Evolutionary conservation across 176 grass and related monocot genomes (phyloP).

Genomic region (Dendrocalamus sinicus): DNA sequence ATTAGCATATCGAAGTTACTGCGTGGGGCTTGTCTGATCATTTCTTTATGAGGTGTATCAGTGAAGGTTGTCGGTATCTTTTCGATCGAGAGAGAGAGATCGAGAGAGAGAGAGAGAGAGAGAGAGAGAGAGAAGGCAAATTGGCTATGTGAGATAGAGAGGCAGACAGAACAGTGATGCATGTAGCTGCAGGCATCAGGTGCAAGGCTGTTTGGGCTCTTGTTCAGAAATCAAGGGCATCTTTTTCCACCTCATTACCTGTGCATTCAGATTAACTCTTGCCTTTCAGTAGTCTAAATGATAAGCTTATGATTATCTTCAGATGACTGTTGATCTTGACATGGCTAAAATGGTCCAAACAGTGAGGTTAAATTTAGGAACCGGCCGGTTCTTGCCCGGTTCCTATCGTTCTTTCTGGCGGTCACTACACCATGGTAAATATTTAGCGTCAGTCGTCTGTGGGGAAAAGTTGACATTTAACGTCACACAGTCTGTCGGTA

Average conservation of each 20-base stretch:
- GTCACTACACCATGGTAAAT: too few species aligned
- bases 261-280: constrained; percentile 16
- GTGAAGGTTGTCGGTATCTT: constrained; percentile 53
- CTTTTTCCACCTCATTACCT: constrained; percentile 21
- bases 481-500: too few species aligned
- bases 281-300: background rate
- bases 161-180: constrained; percentile 33
- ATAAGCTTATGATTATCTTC: constrained; percentile 35
- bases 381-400: background rate
- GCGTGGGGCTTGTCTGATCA: constrained; percentile 39
- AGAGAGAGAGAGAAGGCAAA: background rate
- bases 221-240: constrained; percentile 54
- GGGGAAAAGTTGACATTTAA: too few species aligned
- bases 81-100: background rate
- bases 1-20: constrained; percentile 53
- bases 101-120: background rate
- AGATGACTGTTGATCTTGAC: background rate
- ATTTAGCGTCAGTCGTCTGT: too few species aligned
- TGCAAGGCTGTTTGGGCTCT: constrained; percentile 21
- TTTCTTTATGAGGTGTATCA: constrained; percentile 45
- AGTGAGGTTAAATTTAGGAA: background rate
- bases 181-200: constrained; percentile 46
- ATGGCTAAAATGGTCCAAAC: constrained; percentile 1
- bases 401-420: background rate
- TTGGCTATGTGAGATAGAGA: constrained; percentile 19